Evolutionary conservation across 352 stramenopile species (phyloP), one percentile per base, ranked within the genome.

Genomic region (Phytopythium chamaehyphon): DNA sequence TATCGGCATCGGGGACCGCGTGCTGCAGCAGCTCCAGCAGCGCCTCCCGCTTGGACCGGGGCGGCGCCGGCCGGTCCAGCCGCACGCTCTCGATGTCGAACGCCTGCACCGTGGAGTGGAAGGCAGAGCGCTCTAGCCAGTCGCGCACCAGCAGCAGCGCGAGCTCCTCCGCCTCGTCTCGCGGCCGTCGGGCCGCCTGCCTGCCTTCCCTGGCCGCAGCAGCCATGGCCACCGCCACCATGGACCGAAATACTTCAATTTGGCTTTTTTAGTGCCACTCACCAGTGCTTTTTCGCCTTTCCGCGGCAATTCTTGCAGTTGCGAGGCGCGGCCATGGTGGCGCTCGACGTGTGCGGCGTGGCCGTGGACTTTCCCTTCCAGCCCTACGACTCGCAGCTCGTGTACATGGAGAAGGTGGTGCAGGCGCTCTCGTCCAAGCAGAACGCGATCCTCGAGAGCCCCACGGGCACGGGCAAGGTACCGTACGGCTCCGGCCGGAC

Each of bases 321-420:
- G 45, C 26, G 10, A 21, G 18, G n/a, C 15, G 26, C 33, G 38
- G 40, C 28, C 21, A 79, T 91, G 86, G 84, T 93, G 54, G 68
- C 55, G 64, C 62, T 97, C 39, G 67, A 93, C 59, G 92, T 97
- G 49, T 84, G 80, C 64, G 86, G 85, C 37, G 85, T 96, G 49
- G 47, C 71, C 12, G 88, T 99, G 60, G 86, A 98, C 57, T 99
- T 99, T 63, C 96, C 97, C 21, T 99, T 98, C 74, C 68, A 86
- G 54, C 96, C 96, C 8, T 99, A 99, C 62, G 78, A 97, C 65
- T 97, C 92, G 53, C 96, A 99, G 83, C 64, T 97, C 40, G 86
- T 97, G 1, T 99, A 99, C 68, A 99, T 99, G 96, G 73, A 88
- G 61, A 96, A 95, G 48, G 96, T 99, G 0, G 67, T 99, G 22